These are phyloP conservation scores for Angophora floribunda DNA, from an alignment of 345 rosid genomes.

Conservation along the genomic window DNA sequence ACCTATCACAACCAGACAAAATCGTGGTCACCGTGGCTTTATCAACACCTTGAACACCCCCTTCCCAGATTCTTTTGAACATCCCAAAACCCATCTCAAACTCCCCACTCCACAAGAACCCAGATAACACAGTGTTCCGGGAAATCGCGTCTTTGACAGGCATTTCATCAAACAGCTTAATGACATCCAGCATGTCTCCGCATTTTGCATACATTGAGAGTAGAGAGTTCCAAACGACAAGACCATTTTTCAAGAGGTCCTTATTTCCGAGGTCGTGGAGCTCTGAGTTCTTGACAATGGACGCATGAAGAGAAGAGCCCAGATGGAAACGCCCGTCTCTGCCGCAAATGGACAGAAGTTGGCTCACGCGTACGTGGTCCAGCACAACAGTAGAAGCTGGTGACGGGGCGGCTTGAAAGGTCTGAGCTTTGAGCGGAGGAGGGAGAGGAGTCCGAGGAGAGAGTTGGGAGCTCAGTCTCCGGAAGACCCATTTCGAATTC, in stretches of 20 bases:
- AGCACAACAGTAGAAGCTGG: slow-evolving; percentile 25
- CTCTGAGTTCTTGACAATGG: slow-evolving; percentile 46
- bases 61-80: slow-evolving; percentile 30
- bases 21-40: slow-evolving; percentile 76
- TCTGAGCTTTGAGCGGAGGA: slow-evolving; percentile 6
- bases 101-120: slow-evolving; percentile 38
- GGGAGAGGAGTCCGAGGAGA: not conserved
- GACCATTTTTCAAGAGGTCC: slow-evolving; percentile 16
- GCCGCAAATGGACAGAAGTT: slow-evolving; percentile 51
- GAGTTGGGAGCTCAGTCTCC: slow-evolving; percentile 32
- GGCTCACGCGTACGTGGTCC: slow-evolving; percentile 47
- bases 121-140: slow-evolving; percentile 55
- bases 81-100: slow-evolving; percentile 27
- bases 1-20: slow-evolving; percentile 55
- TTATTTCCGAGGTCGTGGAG: slow-evolving; percentile 13
- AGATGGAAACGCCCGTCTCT: slow-evolving; percentile 44
- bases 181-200: slow-evolving; percentile 18
- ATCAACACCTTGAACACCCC: slow-evolving; percentile 35
- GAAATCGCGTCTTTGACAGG: slow-evolving; percentile 58
- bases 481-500: slow-evolving; percentile 70
- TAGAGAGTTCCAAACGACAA: slow-evolving; percentile 73
- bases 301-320: slow-evolving; percentile 80
- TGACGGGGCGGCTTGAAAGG: slow-evolving; percentile 24
- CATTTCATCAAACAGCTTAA: slow-evolving; percentile 72
- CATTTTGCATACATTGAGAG: slow-evolving; percentile 29